Conservation (phyloP, 768 basidiomycete genomes). For the Stropharia rugosoannulata region DNA sequence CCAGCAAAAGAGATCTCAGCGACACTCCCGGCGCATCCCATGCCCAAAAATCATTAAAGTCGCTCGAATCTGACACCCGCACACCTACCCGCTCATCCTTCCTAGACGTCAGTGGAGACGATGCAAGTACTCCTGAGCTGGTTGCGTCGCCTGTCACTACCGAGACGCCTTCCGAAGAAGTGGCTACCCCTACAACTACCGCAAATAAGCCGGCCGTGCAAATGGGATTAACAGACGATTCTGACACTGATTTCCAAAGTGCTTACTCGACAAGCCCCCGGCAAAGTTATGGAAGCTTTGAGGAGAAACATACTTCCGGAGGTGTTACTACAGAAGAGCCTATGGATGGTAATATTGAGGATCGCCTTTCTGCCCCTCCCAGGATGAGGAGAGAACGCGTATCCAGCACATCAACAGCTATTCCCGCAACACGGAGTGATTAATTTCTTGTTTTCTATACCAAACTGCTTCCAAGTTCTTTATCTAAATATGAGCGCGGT, state of each 20-base stretch:
- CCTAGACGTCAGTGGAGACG: constrained; percentile 33
- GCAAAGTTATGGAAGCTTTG: constrained; percentile 58
- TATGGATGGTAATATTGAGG: constrained; percentile 25
- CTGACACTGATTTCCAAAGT: constrained; percentile 86
- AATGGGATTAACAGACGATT: constrained; percentile 61
- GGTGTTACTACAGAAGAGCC: constrained; percentile 17
- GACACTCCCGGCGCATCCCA: constrained; percentile 12
- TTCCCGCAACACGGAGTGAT: constrained; percentile 11
- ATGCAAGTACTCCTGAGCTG: constrained; percentile 33
- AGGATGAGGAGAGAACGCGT: constrained; percentile 51
- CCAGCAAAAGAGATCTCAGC: constrained; percentile 24
- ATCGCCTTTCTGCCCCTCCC: constrained; percentile 27
- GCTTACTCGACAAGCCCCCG: constrained; percentile 79
- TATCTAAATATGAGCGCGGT: constrained; percentile 1
- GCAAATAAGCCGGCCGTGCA: constrained; percentile 18
- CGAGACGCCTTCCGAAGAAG: constrained; percentile 1
- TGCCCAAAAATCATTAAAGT: constrained; percentile 12
- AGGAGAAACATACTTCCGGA: constrained; percentile 27
- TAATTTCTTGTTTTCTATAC: not conserved
- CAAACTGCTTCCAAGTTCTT: constrained; percentile 4
- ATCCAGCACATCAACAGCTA: constrained; percentile 53
- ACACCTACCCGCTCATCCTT: constrained; percentile 44
- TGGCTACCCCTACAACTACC: not conserved
- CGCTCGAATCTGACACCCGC: constrained; percentile 30
- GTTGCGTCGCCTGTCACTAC: constrained; percentile 17